Evolutionary conservation across 176 grass and related monocot genomes (phyloP).

Genomic region (Poa annua): DNA sequence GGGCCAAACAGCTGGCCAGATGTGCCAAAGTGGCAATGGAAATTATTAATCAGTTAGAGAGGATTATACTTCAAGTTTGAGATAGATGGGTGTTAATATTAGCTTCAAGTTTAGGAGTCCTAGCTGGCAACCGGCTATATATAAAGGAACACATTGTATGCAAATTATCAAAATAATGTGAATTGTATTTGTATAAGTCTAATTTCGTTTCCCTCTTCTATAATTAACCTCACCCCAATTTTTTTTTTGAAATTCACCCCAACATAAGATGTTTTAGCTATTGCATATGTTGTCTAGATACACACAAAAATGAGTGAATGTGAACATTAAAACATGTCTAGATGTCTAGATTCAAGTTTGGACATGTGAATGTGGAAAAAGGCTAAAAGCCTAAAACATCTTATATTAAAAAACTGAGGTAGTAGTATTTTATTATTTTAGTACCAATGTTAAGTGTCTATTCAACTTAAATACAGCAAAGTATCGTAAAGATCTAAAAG

Average conservation of each 20-base stretch:
- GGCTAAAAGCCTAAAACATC: too few relatives aligned
- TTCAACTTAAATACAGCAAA: background rate
- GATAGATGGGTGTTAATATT: background rate
- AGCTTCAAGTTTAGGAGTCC: conserved; percentile 18
- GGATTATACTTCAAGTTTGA: background rate
- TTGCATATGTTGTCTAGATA: too few relatives aligned
- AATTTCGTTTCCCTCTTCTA: background rate
- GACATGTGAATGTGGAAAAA: too few relatives aligned
- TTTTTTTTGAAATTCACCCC: too few relatives aligned
- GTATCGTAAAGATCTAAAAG: conserved; percentile 1
- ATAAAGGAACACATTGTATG: background rate
- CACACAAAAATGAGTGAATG: too few relatives aligned
- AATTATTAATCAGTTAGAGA: conserved; percentile 8
- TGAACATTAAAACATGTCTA: too few relatives aligned
- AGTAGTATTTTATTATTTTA: conserved; percentile 2
- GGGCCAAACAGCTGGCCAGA: background rate
- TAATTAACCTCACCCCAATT: background rate
- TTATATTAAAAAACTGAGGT: too few relatives aligned
- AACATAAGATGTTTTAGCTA: too few relatives aligned
- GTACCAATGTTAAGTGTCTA: background rate
- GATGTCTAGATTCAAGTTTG: too few relatives aligned
- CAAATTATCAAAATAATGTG: background rate
- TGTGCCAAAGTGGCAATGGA: background rate
- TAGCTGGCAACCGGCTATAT: background rate
- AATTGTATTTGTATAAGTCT: too few relatives aligned